Conservation (phyloP, 2,329 filamentous ascomycete species). For the Penicillium glabrum region DNA sequence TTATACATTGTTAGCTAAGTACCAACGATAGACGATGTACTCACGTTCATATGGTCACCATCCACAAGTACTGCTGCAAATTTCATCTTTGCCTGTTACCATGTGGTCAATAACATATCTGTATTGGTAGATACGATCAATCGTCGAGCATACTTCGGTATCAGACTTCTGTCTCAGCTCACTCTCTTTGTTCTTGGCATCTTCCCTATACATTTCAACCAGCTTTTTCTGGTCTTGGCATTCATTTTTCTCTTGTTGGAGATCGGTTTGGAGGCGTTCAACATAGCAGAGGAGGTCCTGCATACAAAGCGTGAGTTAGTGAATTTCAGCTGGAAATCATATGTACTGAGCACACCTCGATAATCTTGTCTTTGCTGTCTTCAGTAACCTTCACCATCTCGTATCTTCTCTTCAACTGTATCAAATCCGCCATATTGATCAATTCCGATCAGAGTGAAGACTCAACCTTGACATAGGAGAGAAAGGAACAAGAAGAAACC, state of each 20-base stretch:
- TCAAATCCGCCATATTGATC: not conserved
- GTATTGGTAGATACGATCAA: not conserved
- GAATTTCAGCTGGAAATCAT: not conserved
- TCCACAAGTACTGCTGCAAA: constrained; percentile 41
- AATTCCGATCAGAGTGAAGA: not conserved
- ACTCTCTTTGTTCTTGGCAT: not conserved
- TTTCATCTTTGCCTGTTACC: constrained; percentile 13
- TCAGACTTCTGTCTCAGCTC: constrained; percentile 4
- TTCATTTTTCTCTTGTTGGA: constrained; percentile 7
- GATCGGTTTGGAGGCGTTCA: constrained; percentile 4
- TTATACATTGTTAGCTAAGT: not conserved
- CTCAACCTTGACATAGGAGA: not conserved
- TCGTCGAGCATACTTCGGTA: constrained; percentile 7
- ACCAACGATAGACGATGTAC: not conserved
- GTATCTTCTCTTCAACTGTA: constrained; percentile 8
- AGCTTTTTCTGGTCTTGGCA: constrained; percentile 3
- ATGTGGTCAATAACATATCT: not conserved
- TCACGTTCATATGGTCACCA: constrained; percentile 42
- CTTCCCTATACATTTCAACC: not conserved
- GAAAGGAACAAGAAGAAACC: not conserved
- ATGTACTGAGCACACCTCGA: constrained; percentile 7
- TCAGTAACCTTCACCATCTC: constrained; percentile 9
- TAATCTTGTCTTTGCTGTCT: constrained; percentile 18
- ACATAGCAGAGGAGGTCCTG: constrained; percentile 14
- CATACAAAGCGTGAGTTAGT: not conserved